A percentile compares a stretch with the other conserved stretches of the same genome.
Evolutionary conservation across 106 monocot genomes (phyloP).

Genomic region (Phalaenopsis equestris): DNA sequence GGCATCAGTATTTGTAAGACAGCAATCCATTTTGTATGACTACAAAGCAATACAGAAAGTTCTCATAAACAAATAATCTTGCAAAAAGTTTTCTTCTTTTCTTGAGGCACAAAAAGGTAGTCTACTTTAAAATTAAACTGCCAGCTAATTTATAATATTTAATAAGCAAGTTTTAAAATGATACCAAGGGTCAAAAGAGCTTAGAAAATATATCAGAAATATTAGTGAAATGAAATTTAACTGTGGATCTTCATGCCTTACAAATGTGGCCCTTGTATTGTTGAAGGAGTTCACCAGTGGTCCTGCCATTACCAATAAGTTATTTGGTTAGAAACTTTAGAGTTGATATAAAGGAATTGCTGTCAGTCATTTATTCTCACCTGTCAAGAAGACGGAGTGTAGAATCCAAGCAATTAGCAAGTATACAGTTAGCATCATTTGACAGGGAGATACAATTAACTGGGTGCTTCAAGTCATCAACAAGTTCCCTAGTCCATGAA

Average conservation of each 20-base stretch:
- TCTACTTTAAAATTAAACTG: not conserved
- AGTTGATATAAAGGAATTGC: not conserved
- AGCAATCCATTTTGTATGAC: constrained; percentile 99
- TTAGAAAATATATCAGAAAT: not conserved
- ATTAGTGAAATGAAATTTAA: not conserved
- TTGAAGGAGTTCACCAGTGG: constrained; percentile 85
- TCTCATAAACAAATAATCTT: constrained; percentile 3
- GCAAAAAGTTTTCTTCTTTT: not conserved
- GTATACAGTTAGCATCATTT: constrained; percentile 84
- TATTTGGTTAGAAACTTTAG: not conserved
- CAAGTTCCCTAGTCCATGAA: constrained; percentile 51
- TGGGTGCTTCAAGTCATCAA: constrained; percentile 78
- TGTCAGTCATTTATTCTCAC: constrained; percentile 19
- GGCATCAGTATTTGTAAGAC: constrained; percentile 92
- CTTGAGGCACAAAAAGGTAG: not conserved
- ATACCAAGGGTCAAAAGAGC: not conserved
- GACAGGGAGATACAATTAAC: constrained; percentile 95
- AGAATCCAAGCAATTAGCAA: constrained; percentile 92
- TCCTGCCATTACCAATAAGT: constrained; percentile 26
- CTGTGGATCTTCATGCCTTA: constrained; percentile 47
- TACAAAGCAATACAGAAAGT: constrained; percentile 14
- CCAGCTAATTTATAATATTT: not conserved
- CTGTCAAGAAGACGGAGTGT: constrained; percentile 85
- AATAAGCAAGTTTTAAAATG: not conserved
- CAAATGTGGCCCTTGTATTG: constrained; percentile 94